These are phyloP conservation scores for Cordyceps cateniannulata DNA, from an alignment of 2,329 filamentous ascomycete genomes.

Conservation along the genomic window DNA sequence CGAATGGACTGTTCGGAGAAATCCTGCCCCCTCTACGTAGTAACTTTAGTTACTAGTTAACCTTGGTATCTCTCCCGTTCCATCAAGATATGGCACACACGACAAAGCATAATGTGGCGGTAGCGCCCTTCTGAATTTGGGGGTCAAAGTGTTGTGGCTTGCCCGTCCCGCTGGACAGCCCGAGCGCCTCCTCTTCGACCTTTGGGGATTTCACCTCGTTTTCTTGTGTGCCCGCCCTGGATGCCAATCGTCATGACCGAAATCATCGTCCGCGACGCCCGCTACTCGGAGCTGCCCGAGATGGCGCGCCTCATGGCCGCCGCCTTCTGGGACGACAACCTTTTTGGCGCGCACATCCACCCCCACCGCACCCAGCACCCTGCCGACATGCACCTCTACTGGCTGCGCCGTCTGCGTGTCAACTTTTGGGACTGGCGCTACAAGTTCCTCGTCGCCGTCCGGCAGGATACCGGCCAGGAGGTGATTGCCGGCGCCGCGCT, in stretches of 20 bases:
- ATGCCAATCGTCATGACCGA: slow-evolving; percentile 6
- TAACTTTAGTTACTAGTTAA: too few relatives aligned
- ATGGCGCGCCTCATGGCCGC: slow-evolving; percentile 24
- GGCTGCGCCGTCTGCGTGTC: slow-evolving; percentile 21
- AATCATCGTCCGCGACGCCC: slow-evolving; percentile 14
- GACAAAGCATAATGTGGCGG: too few relatives aligned
- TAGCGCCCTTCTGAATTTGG: too few relatives aligned
- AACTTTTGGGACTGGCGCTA: slow-evolving; percentile 24
- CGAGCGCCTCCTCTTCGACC: too few relatives aligned
- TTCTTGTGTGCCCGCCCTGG: too few relatives aligned
- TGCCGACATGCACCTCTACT: slow-evolving; percentile 25
- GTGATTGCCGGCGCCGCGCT: slow-evolving; percentile 19
- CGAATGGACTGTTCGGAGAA: too few relatives aligned
- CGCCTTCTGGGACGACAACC: slow-evolving; percentile 28
- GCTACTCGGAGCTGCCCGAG: slow-evolving; percentile 20
- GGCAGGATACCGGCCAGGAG: slow-evolving; percentile 13
- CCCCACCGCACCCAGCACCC: slow-evolving; percentile 27
- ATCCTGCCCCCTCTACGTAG: too few relatives aligned
- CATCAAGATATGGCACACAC: too few relatives aligned
- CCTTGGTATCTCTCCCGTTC: too few relatives aligned
- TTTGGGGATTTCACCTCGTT: too few relatives aligned
- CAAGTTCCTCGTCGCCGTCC: slow-evolving; percentile 22
- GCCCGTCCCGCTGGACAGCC: too few relatives aligned
- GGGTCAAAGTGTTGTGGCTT: too few relatives aligned
- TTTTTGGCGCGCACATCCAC: slow-evolving; percentile 29